Evolutionary conservation across 371 early-diverging fungal species (phyloP).

Genomic region (Apophysomyces variabilis): DNA sequence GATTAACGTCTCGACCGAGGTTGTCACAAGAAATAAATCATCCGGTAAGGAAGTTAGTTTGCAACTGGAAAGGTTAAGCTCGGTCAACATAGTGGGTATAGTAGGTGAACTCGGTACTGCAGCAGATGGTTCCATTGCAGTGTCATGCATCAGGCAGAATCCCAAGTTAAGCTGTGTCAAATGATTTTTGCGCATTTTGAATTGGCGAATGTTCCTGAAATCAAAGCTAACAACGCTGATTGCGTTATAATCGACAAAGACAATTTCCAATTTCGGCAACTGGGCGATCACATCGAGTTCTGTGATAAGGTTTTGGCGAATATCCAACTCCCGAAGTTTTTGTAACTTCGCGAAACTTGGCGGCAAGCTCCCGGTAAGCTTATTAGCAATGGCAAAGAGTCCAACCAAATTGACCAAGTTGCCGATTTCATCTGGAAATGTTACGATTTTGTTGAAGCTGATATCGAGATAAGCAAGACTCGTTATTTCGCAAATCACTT

Average conservation of each 20-base stretch:
- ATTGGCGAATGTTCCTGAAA: slow-evolving; percentile 40
- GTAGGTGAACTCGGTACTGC: slow-evolving; percentile 10
- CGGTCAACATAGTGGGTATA: slow-evolving; percentile 40
- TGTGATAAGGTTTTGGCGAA: slow-evolving; percentile 75
- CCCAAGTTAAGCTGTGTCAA: slow-evolving; percentile 55
- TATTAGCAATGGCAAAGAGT: slow-evolving; percentile 76
- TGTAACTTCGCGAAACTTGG: slow-evolving; percentile 56
- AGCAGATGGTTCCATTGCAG: neutral
- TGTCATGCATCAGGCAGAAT: slow-evolving; percentile 9
- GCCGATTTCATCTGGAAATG: slow-evolving; percentile 76
- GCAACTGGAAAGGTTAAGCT: slow-evolving; percentile 72
- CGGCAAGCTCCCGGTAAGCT: slow-evolving; percentile 71
- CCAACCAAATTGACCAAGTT: slow-evolving; percentile 60
- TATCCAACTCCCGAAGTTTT: slow-evolving; percentile 72
- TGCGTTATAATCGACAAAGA: slow-evolving; percentile 74
- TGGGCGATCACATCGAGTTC: slow-evolving; percentile 64
- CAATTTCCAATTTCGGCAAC: slow-evolving; percentile 60
- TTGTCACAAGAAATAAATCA: slow-evolving; percentile 61
- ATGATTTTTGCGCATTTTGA: slow-evolving; percentile 60
- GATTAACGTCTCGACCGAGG: slow-evolving; percentile 60
- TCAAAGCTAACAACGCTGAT: slow-evolving; percentile 50
- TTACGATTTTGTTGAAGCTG: slow-evolving; percentile 81
- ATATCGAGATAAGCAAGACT: slow-evolving; percentile 77
- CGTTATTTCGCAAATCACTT: slow-evolving; percentile 58
- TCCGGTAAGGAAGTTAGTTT: slow-evolving; percentile 71